These are phyloP conservation scores for Scleromitrula shiraiana DNA, from an alignment of 2,329 filamentous ascomycete genomes.

Conservation along the genomic window DNA sequence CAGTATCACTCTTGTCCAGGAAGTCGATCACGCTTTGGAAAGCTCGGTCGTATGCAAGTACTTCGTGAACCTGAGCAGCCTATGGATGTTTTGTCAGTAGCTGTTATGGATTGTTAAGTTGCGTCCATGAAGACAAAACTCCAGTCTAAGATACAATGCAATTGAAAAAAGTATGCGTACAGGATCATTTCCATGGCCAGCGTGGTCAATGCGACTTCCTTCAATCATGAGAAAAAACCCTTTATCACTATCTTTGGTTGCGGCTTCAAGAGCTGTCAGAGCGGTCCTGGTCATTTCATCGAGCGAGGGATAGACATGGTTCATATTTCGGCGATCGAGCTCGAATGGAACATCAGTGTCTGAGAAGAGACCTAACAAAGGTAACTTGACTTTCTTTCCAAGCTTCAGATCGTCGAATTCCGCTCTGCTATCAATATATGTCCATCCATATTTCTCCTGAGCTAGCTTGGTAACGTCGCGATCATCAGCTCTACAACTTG, in stretches of 20 bases:
- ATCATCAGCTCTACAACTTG: slow-evolving; percentile 75
- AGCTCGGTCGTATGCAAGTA: slow-evolving; percentile 86
- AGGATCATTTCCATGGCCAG: slow-evolving; percentile 78
- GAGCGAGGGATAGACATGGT: slow-evolving; percentile 76
- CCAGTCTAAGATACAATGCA: neutral
- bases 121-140: neutral
- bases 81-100: neutral
- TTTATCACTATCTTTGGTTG: slow-evolving; percentile 75
- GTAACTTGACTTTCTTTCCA: slow-evolving; percentile 57
- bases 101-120: neutral
- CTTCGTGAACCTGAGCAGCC: slow-evolving; percentile 75
- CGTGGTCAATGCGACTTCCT: slow-evolving; percentile 91
- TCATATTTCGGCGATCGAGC: slow-evolving; percentile 74
- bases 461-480: slow-evolving; percentile 69
- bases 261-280: slow-evolving; percentile 68
- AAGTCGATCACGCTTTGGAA: slow-evolving; percentile 82
- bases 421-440: slow-evolving; percentile 62
- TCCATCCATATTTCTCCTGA: slow-evolving; percentile 68
- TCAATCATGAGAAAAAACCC: slow-evolving; percentile 99
- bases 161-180: slow-evolving; percentile 26
- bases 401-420: slow-evolving; percentile 68
- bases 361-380: slow-evolving; percentile 81
- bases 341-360: slow-evolving; percentile 81
- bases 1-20: slow-evolving; percentile 61
- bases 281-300: slow-evolving; percentile 87